phyloP scores from a whole-genome alignment of 2,329 filamentous ascomycete species.

The Aureobasidium sp. region DNA sequence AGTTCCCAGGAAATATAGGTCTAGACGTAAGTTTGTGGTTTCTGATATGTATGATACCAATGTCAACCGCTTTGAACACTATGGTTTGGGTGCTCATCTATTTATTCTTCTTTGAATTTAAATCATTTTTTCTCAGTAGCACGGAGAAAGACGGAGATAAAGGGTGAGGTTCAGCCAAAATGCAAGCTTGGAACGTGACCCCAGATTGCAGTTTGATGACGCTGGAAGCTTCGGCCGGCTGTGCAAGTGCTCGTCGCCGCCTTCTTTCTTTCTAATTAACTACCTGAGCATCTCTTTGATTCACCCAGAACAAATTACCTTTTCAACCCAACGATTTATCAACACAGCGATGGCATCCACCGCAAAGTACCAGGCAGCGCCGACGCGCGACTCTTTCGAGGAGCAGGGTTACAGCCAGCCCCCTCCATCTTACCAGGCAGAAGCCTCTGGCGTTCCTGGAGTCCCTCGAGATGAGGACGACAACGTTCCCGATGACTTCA shows the following conservation, averaged over 20 bases:
- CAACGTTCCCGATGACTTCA: conserved; percentile 95
- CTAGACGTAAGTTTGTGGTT: conserved; percentile 1
- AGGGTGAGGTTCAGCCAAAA: not conserved
- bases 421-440: conserved; percentile 71
- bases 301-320: not conserved
- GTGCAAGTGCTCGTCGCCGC: not conserved
- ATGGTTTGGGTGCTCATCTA: not conserved
- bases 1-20: not conserved
- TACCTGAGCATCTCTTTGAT: not conserved
- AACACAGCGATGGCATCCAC: conserved; percentile 55
- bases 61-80: not conserved
- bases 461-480: conserved; percentile 67
- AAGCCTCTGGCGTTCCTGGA: conserved; percentile 50
- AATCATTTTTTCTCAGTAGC: too few species aligned
- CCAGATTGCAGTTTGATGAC: conserved; percentile 1
- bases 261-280: not conserved
- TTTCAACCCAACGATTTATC: not conserved
- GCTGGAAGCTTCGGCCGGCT: not conserved
- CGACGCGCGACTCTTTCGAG: conserved; percentile 79
- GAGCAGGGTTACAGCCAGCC: conserved; percentile 61
- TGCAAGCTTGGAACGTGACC: not conserved
- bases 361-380: conserved; percentile 74
- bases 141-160: not conserved
- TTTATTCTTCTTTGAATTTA: too few species aligned
- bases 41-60: not conserved